These are phyloP conservation scores for Lepiota brunneoincarnata DNA, from an alignment of 768 basidiomycete genomes.

Conservation along the genomic window DNA sequence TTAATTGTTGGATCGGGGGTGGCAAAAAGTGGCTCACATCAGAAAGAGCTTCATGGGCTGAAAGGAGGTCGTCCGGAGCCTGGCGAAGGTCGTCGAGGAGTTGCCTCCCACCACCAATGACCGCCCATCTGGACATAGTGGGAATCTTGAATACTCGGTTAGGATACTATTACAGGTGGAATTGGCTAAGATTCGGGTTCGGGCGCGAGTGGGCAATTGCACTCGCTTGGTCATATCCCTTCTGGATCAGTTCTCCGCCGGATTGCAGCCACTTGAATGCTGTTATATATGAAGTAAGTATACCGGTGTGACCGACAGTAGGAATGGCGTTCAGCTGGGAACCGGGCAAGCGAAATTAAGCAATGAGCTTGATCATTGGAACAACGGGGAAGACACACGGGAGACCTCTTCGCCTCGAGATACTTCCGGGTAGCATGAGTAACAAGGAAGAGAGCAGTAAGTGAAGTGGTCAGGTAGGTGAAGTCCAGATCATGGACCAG, in stretches of 20 bases:
- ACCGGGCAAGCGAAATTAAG: neutral
- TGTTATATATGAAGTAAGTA: conserved; percentile 10
- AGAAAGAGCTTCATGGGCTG: conserved; percentile 23
- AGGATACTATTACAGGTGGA: conserved; percentile 8
- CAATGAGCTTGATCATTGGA: too few relatives aligned
- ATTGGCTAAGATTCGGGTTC: neutral
- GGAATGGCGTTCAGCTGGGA: conserved; percentile 11
- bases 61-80: conserved; percentile 35
- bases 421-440: neutral
- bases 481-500: neutral
- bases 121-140: conserved; percentile 29
- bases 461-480: neutral
- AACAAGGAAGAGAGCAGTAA: neutral
- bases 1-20: neutral
- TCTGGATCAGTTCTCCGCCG: conserved; percentile 9
- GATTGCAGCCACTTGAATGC: conserved; percentile 10
- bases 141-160: conserved; percentile 13
- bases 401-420: conserved; percentile 6
- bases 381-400: neutral
- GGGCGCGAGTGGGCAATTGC: neutral
- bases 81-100: conserved; percentile 38
- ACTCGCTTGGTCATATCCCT: conserved; percentile 13
- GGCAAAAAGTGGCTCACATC: conserved; percentile 26
- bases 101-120: conserved; percentile 28
- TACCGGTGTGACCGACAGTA: conserved; percentile 11